phyloP scores from a whole-genome alignment of 345 rosid genomes.

The Erysimum cheiranthoides region DNA sequence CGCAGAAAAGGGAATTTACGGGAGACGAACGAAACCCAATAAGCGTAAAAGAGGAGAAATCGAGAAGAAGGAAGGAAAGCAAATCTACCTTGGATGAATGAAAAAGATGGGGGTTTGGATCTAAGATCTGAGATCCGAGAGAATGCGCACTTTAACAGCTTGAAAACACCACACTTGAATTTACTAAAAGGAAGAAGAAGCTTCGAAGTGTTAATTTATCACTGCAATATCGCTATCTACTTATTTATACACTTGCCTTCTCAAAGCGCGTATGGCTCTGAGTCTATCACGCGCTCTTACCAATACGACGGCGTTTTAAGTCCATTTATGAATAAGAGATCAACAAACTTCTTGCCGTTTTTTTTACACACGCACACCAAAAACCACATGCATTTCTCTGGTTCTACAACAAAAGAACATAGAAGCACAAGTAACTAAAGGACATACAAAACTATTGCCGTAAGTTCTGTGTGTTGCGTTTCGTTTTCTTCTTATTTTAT shows the following conservation, averaged over 20 bases:
- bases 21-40: constrained; percentile 28
- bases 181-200: constrained; percentile 37
- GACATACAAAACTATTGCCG: neutral
- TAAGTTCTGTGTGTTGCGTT: constrained; percentile 2
- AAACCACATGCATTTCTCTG: constrained; percentile 34
- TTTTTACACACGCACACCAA: neutral
- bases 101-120: constrained; percentile 29
- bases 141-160: constrained; percentile 46
- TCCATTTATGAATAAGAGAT: neutral
- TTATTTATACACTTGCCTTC: constrained; percentile 12
- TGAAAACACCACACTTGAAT: constrained; percentile 39
- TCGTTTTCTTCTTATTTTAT: neutral
- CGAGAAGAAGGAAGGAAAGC: constrained; percentile 14
- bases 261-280: constrained; percentile 41
- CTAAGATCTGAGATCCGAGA: constrained; percentile 54
- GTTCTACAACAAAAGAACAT: neutral
- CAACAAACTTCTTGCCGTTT: constrained; percentile 17
- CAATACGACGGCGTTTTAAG: constrained; percentile 23
- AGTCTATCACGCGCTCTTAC: constrained; percentile 30
- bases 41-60: constrained; percentile 11
- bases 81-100: constrained; percentile 42
- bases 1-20: constrained; percentile 4
- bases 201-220: constrained; percentile 42
- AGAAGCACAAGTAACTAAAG: neutral
- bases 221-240: constrained; percentile 37